Conservation (phyloP, 2,329 filamentous ascomycete species). For the Alternaria incomplexa region DNA sequence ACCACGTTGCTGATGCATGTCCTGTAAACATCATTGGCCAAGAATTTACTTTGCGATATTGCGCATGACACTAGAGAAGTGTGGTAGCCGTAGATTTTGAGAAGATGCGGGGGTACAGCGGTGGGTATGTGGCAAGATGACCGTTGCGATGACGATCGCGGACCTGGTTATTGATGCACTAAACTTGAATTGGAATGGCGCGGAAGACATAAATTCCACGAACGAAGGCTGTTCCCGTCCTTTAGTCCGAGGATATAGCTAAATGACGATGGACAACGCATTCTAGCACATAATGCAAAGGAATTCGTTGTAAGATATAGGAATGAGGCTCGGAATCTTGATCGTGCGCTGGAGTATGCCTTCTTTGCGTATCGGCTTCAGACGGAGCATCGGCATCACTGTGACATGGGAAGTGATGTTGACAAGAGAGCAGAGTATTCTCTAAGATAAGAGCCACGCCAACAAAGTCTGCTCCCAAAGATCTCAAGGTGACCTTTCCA, state of each 20-base stretch:
- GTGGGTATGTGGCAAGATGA: background rate
- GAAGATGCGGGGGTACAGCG: background rate
- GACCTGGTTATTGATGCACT: background rate
- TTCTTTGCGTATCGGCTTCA: background rate
- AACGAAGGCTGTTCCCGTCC: background rate
- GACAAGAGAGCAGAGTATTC: background rate
- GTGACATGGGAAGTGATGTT: background rate
- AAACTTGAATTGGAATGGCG: background rate
- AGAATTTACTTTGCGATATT: background rate
- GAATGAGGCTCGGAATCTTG: too few relatives aligned
- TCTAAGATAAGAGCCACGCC: background rate
- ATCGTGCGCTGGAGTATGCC: background rate
- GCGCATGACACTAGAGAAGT: background rate
- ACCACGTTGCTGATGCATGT: background rate
- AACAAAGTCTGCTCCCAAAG: background rate
- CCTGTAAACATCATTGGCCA: background rate
- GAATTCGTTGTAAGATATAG: background rate
- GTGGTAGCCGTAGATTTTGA: background rate
- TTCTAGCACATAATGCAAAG: background rate
- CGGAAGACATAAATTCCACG: background rate
- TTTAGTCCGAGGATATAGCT: background rate
- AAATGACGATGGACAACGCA: background rate
- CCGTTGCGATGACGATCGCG: background rate
- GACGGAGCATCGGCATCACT: background rate
- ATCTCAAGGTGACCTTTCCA: background rate